Evolutionary conservation across 2,329 filamentous ascomycete genomes (phyloP).

Genomic region (Coniella lustricola): DNA sequence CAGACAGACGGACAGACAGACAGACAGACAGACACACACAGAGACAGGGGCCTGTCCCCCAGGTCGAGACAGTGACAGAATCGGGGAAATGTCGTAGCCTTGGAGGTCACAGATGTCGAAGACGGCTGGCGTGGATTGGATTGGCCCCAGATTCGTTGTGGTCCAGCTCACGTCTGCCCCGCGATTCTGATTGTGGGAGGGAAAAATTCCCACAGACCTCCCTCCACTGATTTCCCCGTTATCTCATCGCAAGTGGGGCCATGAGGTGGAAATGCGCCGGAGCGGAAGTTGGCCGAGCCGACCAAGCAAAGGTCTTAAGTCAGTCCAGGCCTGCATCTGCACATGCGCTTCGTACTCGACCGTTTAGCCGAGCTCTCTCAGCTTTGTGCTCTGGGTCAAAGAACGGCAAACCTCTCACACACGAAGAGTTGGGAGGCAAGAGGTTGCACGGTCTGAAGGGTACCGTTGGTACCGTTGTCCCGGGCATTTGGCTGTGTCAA

Average conservation of each 20-base stretch:
- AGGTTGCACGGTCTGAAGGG: no score
- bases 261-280: conserved; percentile 1
- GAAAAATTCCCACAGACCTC: conserved; percentile 2
- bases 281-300: conserved; percentile 11
- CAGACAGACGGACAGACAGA: not conserved
- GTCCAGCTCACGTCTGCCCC: conserved; percentile 7
- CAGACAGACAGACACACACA: not conserved
- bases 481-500: no score
- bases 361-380: no score
- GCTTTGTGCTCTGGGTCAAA: no score
- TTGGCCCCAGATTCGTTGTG: conserved; percentile 10
- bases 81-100: not conserved
- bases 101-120: not conserved
- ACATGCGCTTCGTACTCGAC: not conserved
- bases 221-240: conserved; percentile 10
- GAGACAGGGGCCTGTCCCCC: conserved; percentile 8
- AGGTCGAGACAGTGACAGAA: conserved; percentile 7
- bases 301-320: not conserved
- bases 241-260: conserved; percentile 9
- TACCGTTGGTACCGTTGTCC: no score
- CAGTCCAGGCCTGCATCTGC: not conserved
- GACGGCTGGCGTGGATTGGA: not conserved
- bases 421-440: no score
- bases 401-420: no score
- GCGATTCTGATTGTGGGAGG: conserved; percentile 4